These are phyloP conservation scores for Mollisiaceae sp. DNA, from an alignment of 2,329 filamentous ascomycete genomes.

Conservation along the genomic window DNA sequence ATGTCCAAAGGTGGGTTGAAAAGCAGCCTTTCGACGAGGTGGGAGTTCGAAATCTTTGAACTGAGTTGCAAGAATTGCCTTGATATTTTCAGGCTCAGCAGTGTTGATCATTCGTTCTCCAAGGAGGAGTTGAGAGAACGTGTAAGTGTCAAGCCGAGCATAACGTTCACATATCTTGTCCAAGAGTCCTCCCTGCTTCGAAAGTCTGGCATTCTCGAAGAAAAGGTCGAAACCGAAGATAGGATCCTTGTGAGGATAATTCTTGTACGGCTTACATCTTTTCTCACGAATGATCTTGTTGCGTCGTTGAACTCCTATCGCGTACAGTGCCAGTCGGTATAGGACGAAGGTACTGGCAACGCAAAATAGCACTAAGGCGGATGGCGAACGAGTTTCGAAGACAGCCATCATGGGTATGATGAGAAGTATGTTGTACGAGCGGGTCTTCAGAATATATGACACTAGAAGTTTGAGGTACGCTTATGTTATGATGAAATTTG, in stretches of 20 bases:
- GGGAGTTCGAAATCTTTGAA: constrained; percentile 61
- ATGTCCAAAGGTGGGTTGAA: constrained; percentile 56
- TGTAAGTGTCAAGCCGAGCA: constrained; percentile 25
- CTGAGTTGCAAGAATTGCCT: constrained; percentile 59
- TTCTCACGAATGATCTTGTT: constrained; percentile 14
- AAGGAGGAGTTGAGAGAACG: constrained; percentile 24
- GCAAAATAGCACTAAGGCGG: constrained; percentile 4
- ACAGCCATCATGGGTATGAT: constrained; percentile 9
- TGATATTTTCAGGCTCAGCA: constrained; percentile 60
- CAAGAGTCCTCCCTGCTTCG: constrained; percentile 46
- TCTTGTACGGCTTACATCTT: constrained; percentile 15
- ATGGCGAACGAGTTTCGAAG: constrained; percentile 1
- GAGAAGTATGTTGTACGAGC: neutral
- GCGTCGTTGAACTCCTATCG: constrained; percentile 1
- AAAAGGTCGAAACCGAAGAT: constrained; percentile 59
- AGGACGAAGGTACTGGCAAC: constrained; percentile 5
- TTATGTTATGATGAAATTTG: neutral
- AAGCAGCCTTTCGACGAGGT: constrained; percentile 47
- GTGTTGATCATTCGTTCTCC: constrained; percentile 51
- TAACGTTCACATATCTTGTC: constrained; percentile 44
- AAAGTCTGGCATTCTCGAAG: constrained; percentile 45
- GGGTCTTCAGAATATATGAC: neutral
- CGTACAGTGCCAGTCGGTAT: constrained; percentile 16
- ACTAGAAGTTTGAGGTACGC: neutral
- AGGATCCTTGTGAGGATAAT: constrained; percentile 57